A percentile compares a stretch with the other conserved stretches of the same genome.
Conservation (phyloP, 176 grass and related monocot species). For the Avena eriantha region DNA sequence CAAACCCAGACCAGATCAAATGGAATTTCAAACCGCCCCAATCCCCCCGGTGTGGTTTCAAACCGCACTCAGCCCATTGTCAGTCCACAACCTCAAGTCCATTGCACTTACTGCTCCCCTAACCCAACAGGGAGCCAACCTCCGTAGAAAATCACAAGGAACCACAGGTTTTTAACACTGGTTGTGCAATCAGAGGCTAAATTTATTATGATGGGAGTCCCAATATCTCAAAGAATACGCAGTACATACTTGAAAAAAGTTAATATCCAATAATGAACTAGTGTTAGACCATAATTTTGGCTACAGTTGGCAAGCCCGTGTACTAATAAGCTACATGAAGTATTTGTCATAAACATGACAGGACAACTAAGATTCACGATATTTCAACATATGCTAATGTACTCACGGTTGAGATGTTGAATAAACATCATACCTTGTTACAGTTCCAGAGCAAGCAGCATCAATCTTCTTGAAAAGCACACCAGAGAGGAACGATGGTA, state of each 20-base stretch:
- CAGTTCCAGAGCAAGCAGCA: conserved; percentile 67
- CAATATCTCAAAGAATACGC: background rate
- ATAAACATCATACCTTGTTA: conserved; percentile 71
- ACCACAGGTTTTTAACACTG: conserved; percentile 15
- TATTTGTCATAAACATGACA: background rate
- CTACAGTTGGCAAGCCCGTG: background rate
- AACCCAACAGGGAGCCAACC: background rate
- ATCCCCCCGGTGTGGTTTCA: too few species aligned
- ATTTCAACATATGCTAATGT: conserved; percentile 21
- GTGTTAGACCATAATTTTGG: background rate
- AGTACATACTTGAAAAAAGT: background rate
- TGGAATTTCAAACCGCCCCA: background rate
- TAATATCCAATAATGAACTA: conserved; percentile 10
- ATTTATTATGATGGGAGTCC: background rate
- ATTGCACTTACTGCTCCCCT: background rate
- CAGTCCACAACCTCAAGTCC: too few species aligned
- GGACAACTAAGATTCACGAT: conserved; percentile 16
- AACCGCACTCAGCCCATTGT: too few species aligned
- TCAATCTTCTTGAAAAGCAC: conserved; percentile 95
- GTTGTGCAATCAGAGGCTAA: conserved; percentile 10
- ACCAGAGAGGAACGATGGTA: conserved; percentile 87
- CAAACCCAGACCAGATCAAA: background rate
- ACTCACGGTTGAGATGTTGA: conserved; percentile 29
- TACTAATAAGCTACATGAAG: conserved; percentile 15
- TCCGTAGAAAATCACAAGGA: background rate